A percentile compares a stretch with the other conserved stretches of the same genome.
These are phyloP conservation scores for Claviceps arundinis DNA, from an alignment of 2,329 filamentous ascomycete genomes.

Conservation along the genomic window DNA sequence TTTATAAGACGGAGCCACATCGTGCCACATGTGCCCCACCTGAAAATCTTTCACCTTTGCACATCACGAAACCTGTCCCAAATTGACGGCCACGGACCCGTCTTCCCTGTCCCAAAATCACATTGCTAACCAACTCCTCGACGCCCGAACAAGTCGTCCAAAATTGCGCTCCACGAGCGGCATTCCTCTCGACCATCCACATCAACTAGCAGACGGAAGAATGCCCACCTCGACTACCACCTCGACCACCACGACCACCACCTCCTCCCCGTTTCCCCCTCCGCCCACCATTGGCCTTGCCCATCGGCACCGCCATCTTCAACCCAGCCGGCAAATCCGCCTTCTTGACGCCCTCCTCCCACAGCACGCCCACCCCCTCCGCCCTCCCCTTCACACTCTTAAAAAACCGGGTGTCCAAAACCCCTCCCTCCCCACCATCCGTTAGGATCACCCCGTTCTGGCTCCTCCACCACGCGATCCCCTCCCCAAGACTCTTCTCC, in stretches of 20 bases:
- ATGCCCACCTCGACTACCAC: constrained; percentile 9
- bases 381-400: constrained; percentile 53
- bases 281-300: constrained; percentile 31
- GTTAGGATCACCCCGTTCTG: constrained; percentile 66
- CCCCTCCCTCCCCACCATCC: constrained; percentile 42
- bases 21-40: too few species aligned
- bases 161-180: too few species aligned
- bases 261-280: constrained; percentile 21
- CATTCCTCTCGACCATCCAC: not conserved
- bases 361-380: constrained; percentile 49
- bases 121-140: too few species aligned
- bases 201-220: not conserved
- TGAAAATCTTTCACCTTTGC: too few species aligned
- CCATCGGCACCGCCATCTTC: constrained; percentile 31
- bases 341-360: constrained; percentile 54
- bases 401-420: constrained; percentile 57
- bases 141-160: too few species aligned
- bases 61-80: too few species aligned
- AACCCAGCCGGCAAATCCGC: constrained; percentile 52
- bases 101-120: too few species aligned
- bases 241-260: constrained; percentile 9
- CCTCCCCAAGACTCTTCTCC: constrained; percentile 45
- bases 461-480: constrained; percentile 62
- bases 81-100: not conserved
- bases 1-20: too few species aligned